Evolutionary conservation across 331 rosid genomes (phyloP).

Genomic region (Acacia pycnantha): DNA sequence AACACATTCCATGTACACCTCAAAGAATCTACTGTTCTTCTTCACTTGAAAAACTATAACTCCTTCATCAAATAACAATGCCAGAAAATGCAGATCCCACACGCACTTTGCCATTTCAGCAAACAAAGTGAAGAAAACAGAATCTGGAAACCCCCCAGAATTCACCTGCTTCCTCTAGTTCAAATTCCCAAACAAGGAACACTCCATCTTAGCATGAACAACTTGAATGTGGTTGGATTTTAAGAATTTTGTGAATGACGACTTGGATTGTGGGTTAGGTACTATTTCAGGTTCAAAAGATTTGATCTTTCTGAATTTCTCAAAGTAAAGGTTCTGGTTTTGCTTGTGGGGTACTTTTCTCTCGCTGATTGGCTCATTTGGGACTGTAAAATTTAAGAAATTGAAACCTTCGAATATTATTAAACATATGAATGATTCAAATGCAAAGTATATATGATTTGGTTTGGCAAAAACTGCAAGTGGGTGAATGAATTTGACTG

Average conservation of each 20-base stretch:
- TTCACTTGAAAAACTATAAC: slow-evolving; percentile 63
- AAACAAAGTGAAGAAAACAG: no score
- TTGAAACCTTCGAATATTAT: slow-evolving; percentile 78
- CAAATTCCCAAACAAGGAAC: no score
- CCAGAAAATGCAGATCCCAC: slow-evolving; percentile 73
- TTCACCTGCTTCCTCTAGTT: no score
- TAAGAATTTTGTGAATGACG: no score
- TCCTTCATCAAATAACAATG: slow-evolving; percentile 59
- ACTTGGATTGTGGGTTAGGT: no score
- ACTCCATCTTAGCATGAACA: no score
- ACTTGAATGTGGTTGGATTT: no score
- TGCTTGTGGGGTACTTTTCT: neutral
- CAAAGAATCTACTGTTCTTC: slow-evolving; percentile 71
- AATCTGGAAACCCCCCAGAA: no score
- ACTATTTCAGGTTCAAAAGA: no score
- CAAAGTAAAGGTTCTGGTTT: slow-evolving; percentile 37
- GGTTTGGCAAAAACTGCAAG: slow-evolving; percentile 48
- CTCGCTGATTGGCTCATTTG: slow-evolving; percentile 19
- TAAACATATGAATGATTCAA: slow-evolving; percentile 71
- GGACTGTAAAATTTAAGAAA: slow-evolving; percentile 40
- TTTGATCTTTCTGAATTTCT: no score
- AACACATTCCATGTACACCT: slow-evolving; percentile 84
- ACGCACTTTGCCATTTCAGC: slow-evolving; percentile 74
- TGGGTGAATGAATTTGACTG: slow-evolving; percentile 64
- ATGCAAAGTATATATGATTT: slow-evolving; percentile 55